Base-by-base conservation (phyloP, 1,284 basidiomycete genomes). In the Taiwanofungus camphoratus region DNA sequence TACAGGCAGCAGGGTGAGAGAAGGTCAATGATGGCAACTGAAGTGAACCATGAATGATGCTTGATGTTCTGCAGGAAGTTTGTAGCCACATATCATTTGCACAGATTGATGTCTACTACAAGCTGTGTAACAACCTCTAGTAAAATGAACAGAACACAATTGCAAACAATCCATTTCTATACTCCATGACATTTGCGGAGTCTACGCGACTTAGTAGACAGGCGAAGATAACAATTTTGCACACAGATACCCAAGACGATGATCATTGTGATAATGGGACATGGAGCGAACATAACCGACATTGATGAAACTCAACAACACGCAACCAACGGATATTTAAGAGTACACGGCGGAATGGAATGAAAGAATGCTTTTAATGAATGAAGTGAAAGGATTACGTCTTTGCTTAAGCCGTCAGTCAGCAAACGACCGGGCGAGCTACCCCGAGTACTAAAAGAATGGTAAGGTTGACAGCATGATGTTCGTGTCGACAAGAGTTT, bases 401-500 rank as follows among this genome's bases (percentile, higher is more conserved):
- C 32, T 42, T 42, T 20, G 12, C 7, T n/a, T n/a, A 23, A 21
- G 34, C 21, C 30, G 32, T 42, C 30, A 42, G 24, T 42, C 12
- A 19, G 32, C 39, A 39, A 27, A 39, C 31, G 37, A 39, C 37
- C 37, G 29, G 31, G 26, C 37, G 19, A 39, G 18, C 21, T 20
- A 32, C 30, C 27, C 18, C 19, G 22, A 35, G 19, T 12, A 42
- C 23, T 23, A 32, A 42, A 22, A 29, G 23, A 18, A 26, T 27
- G 15, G 24, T 6, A 32, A 15, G 41, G 34, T 7, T 21, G 30
- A 36, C 22, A 30, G 18, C 32, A 27, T 18, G 5, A 23, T 11
- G 20, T 27, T 20, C n/a, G n/a, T n/a, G 24, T 9, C 3, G 9
- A 20, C n/a, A 26, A 23, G 1, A 33, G 15, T 29, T 20, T 15